Percentiles rank a stretch among this genome's conserved stretches.
These are phyloP conservation scores for Wolfiporia cocos DNA, from an alignment of 1,284 basidiomycete genomes.

Conservation along the genomic window DNA sequence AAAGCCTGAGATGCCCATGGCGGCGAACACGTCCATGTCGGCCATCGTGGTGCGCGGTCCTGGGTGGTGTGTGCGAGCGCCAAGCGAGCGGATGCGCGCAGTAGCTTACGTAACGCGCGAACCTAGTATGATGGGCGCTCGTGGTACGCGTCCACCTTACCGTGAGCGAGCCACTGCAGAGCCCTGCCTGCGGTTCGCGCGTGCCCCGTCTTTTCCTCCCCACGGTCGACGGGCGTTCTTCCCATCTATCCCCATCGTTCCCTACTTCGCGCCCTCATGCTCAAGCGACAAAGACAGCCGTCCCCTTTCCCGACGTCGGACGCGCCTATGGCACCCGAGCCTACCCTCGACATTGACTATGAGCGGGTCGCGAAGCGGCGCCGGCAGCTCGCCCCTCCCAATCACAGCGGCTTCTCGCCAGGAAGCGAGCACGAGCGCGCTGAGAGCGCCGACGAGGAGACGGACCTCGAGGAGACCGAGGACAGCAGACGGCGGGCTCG, in stretches of 20 bases:
- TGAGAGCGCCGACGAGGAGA: slow-evolving; percentile 26
- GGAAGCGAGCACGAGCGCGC: slow-evolving; percentile 8
- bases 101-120: slow-evolving; percentile 5
- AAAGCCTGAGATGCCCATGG: slow-evolving; percentile 79
- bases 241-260: neutral
- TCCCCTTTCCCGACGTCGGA: slow-evolving; percentile 43
- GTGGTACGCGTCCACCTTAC: neutral
- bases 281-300: slow-evolving; percentile 58
- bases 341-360: slow-evolving; percentile 18
- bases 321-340: slow-evolving; percentile 20
- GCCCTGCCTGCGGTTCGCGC: neutral
- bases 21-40: slow-evolving; percentile 63
- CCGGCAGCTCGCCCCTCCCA: slow-evolving; percentile 18
- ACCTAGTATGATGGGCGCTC: neutral
- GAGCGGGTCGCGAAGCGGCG: slow-evolving; percentile 28
- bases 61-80: neutral
- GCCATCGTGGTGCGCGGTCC: slow-evolving; percentile 33
- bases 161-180: slow-evolving; percentile 2
- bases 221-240: neutral
- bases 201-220: neutral
- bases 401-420: slow-evolving; percentile 2
- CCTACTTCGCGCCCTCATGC: slow-evolving; percentile 36
- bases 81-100: slow-evolving; percentile 1
- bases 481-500: slow-evolving; percentile 11
- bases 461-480: slow-evolving; percentile 5